Evolutionary conservation across 495 filamentous ascomycete genomes (phyloP), one percentile per base, ranked within the genome.

Genomic region (Parachaetomium inaequale): DNA sequence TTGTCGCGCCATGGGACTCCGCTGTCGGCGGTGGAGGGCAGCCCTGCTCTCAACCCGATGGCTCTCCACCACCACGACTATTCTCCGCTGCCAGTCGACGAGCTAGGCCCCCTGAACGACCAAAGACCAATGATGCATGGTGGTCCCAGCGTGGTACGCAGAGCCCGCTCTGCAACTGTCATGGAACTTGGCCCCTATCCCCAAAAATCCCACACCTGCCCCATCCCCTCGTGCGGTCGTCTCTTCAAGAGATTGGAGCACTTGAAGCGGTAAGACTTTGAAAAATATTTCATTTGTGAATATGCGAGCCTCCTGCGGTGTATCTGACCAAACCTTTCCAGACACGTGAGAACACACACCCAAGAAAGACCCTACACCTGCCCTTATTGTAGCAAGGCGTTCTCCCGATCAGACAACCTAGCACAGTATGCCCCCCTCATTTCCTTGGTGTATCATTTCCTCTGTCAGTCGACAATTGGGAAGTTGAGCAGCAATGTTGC

Each of bases 231-330:
- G 26, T 98, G 94, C 74, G 94, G 95, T 46, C 88, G 95, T 73
- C 84, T 96, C 65, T 98, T 98, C 83, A 98, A 98, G 86, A 87
- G 94, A 72, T 85, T 98, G 81, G 94, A 98, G 77, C 94, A 98
- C 82, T 85, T 98, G 68, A 98, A 98, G 82, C 88, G 94, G 91
- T 96, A 90, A 85, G 90, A 76, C 10, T 74, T 70, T 31, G 38
- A 11, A 28, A 17, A 56, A n/a, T 49, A 72, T 76, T 76, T 77
- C 74, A 72, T 82, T 80, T 86, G 70, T 79, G 68, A 63, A 62
- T 60, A 66, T 67, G 29, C 25, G 42, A 64, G 55, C 68, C 71
- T 66, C 75, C 72, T 63, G 68, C 67, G 71, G 66, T 74, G 69
- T 74, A 78, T 78, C 82, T 85, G 74, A 82, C 80, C 73, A 75